Conservation (phyloP, 495 filamentous ascomycete species). For the Viridothelium virens region DNA sequence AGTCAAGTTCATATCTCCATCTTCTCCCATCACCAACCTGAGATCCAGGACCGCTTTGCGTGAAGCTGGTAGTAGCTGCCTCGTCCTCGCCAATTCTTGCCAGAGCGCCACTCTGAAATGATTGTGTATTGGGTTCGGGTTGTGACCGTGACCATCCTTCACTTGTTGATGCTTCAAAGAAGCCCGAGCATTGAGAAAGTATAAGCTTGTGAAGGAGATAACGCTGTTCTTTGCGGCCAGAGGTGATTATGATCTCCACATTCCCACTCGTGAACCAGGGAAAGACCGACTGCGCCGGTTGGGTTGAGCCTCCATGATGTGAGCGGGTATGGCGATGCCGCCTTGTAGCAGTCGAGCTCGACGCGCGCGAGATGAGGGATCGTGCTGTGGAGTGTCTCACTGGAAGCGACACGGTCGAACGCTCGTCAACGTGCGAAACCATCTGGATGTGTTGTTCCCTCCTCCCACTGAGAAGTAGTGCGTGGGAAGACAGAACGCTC, state of each 20-base stretch:
- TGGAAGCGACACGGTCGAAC: conserved; percentile 4
- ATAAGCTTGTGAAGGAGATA: conserved; percentile 83
- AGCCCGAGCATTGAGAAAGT: conserved; percentile 78
- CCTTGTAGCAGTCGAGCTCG: conserved; percentile 49
- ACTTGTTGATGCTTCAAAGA: conserved; percentile 83
- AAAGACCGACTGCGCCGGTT: conserved; percentile 78
- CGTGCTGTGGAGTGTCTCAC: not conserved
- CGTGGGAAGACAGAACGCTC: not conserved
- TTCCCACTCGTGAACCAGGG: conserved; percentile 85
- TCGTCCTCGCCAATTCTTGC: conserved; percentile 53
- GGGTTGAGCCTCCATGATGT: conserved; percentile 59
- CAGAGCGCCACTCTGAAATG: conserved; percentile 34
- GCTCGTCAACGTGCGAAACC: conserved; percentile 18
- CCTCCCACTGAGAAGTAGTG: not conserved
- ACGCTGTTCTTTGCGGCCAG: conserved; percentile 63
- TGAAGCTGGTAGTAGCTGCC: conserved; percentile 25
- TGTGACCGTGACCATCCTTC: conserved; percentile 68
- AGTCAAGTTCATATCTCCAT: conserved; percentile 84
- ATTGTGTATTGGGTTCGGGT: conserved; percentile 23
- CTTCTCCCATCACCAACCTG: conserved; percentile 45
- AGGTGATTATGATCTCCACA: conserved; percentile 75
- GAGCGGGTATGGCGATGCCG: conserved; percentile 70
- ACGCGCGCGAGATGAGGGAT: conserved; percentile 55
- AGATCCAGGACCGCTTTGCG: conserved; percentile 20
- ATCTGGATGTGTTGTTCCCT: conserved; percentile 18